These are phyloP conservation scores for Blastocystis sp. DNA, from an alignment of 352 stramenopile genomes.

Conservation along the genomic window DNA sequence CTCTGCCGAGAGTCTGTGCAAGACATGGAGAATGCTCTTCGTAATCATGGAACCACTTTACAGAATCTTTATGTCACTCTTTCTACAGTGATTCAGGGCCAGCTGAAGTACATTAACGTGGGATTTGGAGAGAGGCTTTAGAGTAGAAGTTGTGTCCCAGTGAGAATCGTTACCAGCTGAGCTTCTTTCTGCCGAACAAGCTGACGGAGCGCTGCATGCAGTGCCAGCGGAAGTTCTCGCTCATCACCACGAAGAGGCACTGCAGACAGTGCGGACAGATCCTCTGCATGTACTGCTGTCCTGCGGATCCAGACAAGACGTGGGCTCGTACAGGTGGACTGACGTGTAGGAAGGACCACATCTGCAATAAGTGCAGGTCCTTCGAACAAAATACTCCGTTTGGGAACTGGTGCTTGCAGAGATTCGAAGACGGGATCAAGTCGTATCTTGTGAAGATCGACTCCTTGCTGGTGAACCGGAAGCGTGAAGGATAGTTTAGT, in stretches of 20 bases:
- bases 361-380: neutral
- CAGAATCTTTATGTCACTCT: neutral
- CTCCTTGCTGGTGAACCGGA: neutral
- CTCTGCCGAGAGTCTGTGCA: neutral
- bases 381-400: neutral
- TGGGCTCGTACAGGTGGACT: neutral
- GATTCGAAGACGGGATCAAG: conserved; percentile 26
- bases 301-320: neutral
- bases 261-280: conserved; percentile 38
- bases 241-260: neutral
- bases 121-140: neutral
- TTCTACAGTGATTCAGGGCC: neutral
- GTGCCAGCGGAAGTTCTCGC: conserved; percentile 14
- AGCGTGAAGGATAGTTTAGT: neutral
- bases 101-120: conserved; percentile 5
- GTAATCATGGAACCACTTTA: neutral
- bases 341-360: neutral
- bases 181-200: conserved; percentile 35
- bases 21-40: neutral
- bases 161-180: conserved; percentile 13
- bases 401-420: neutral
- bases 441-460: conserved; percentile 27
- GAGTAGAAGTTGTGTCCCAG: neutral
- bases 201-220: conserved; percentile 15
- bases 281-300: conserved; percentile 37